Evolutionary conservation across 192 early-diverging fungal species (phyloP), one percentile per base, ranked within the genome.

Genomic region (Pilaira anomala): DNA sequence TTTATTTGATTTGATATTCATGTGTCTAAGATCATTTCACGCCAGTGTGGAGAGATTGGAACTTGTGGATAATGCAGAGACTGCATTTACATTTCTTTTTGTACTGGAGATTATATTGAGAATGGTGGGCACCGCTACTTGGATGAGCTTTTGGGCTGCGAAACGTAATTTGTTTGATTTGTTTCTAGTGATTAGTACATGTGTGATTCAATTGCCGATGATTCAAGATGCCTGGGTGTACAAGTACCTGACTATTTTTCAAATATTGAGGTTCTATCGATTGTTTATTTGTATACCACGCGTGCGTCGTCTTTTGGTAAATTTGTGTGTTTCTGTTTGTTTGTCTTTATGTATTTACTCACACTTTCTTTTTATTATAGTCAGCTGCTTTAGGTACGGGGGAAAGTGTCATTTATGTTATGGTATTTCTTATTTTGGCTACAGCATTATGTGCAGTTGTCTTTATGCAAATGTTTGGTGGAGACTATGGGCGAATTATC

Each of bases 211-310:
- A 60, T 62, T 81, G 33, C 79, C 82, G 16, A 24, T 53, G 19
- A 81, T 84, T 52, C 78, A 74, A 13, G 57, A 64, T 14, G 73
- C 71, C 0, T 29, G 12, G 16, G 45, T 39, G 4, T 84, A 81
- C 54, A 68, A 70, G 29, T 84, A 84, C 26, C 60, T 84, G n/a
- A 81, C 82, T 7, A 61, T 79, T 3, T 84, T 84, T 63, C 82
- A 81, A 54, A 72, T 81, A 0, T 12, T 78, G 4, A 58, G 82
- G 9, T 52, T 74, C 3, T 84, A 84, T 58, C 61, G 82, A 7
- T 61, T 79, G 7, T 66, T 84, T 13, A 70, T 81, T 39, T 80
- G 75, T 39, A 48, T 79, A 24, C 74, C 78, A 13, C 73, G 79
- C 7, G 60, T 84, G 13, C 65, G 66, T 25, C 62, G 65, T 41